Evolutionary conservation across 148 eudicot genomes (phyloP), one percentile per base, ranked within the genome.

Genomic region (Amaranthus palmeri): DNA sequence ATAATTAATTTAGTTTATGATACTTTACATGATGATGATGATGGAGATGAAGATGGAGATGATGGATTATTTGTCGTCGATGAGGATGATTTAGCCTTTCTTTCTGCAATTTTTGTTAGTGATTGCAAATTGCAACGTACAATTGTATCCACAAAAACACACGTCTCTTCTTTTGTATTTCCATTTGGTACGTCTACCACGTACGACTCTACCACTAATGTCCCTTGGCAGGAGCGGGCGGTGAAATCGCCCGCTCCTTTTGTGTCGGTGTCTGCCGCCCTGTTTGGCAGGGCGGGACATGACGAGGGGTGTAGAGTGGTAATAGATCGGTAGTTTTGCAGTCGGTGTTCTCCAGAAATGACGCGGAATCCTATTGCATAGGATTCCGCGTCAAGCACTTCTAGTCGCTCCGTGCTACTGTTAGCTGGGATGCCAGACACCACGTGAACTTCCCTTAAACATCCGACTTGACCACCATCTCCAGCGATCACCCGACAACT

Each of bases 381-480:
- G 2, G 76, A 69, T 51, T 88, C 92, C 13, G 86, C 92, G 78
- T 93, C 96, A 15, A 93, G 80, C 18, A 91, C 85, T 56, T 93
- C 98, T 2, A 93, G 83, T 59, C 92, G 67, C 77, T 93, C 98
- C 36, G 90, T 89, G 81, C 97, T 91, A 18, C 79, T 76, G 2
- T 40, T 84, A 18, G 98, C 98, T 3, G 98, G 98, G 4, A 93
- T 65, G 0, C 98, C 98, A 0, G 98, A 93, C 12, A 91, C 73
- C 14, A 92, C 92, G 62, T 61, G 87, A 63, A 93, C 98, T 71
- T 89, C 87, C 6, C 97, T 62, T 8, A 91, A 75, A 4, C 85
- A 82, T 7, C 97, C 97, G 11, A 91, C 87, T 14, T 74, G 68
- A 2, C 13, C 67, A 8, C 91, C 88, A 66, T 84, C 87, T 0